Base-by-base conservation (phyloP, 2,329 filamentous ascomycete species). In the Paraphoma chrysanthemicola region DNA sequence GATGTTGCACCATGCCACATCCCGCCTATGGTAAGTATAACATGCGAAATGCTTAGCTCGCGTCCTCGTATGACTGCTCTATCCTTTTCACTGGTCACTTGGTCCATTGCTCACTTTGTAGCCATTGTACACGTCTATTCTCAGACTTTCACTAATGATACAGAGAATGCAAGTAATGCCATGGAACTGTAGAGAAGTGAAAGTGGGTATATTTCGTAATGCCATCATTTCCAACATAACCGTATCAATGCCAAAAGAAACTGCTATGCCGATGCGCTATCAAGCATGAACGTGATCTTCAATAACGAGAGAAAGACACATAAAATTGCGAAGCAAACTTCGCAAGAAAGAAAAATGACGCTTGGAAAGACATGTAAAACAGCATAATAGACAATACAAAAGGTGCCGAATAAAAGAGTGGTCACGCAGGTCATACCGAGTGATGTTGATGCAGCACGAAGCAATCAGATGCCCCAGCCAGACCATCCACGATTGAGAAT, bases 241-340 rank as follows among this genome's bases (percentile, higher is more conserved):
- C 44, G n/a, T 43, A 43, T 46, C 14, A 49, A 44, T 45, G 39
- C 39, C 18, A 49, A 45, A 51, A 48, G 44, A 46, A 23, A 18
- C 54, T 56, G 64, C 63, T 60, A 69, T 70, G 68, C 65, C 62
- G 64, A 68, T 67, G 66, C 66, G 61, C 64, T 67, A 68, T 69
- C 64, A 63, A 68, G 68, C 62, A 66, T 53, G 60, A 57, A 48
- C 10, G 33, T 10, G 14, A 16, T 31, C 16, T 51, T 46, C 62
- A 30, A 47, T 42, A 44, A 28, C 17, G 30, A 52, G 8, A 38
- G 28, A 55, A 48, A 45, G 18, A 49, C 3, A 39, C 44, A 51
- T 41, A 23, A 46, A 46, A 56, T 33, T 43, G 51, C 52, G 57
- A 46, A 36, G 16, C 44, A 30, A 59, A 53, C 29, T 38, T 36